Evolutionary conservation across 2,329 filamentous ascomycete genomes (phyloP).

Genomic region (Xylaria sp.): DNA sequence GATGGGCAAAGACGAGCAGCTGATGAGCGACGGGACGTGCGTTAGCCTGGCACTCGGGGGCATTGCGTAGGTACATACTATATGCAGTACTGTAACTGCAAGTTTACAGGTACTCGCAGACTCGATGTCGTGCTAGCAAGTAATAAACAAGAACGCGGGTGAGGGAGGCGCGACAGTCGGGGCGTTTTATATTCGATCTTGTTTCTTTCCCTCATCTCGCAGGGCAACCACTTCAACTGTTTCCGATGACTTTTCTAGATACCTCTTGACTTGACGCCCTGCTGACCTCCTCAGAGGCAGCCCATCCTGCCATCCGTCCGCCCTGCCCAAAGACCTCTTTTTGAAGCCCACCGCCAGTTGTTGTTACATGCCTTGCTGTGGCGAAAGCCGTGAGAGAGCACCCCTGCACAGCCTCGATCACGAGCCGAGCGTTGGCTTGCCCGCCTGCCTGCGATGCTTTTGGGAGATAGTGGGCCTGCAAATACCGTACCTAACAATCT

Average conservation of each 20-base stretch:
- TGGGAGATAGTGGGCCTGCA: slow-evolving; percentile 12
- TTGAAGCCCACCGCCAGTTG: background rate
- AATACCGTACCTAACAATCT: too few species aligned
- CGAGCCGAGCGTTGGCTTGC: slow-evolving; percentile 8
- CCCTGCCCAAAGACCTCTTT: background rate
- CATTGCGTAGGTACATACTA: too few species aligned
- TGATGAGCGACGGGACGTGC: background rate
- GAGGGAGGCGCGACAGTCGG: slow-evolving; percentile 20
- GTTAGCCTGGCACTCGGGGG: slow-evolving; percentile 10
- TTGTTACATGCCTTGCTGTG: slow-evolving; percentile 14
- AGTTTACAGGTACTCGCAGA: slow-evolving; percentile 10
- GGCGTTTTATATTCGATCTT: slow-evolving; percentile 9
- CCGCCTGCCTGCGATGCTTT: slow-evolving; percentile 23
- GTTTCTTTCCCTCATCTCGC: background rate
- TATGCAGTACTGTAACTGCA: too few species aligned
- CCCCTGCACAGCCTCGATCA: slow-evolving; percentile 23
- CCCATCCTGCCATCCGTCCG: too few species aligned
- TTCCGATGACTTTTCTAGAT: slow-evolving; percentile 4
- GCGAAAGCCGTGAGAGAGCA: slow-evolving; percentile 17
- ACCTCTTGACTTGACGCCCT: slow-evolving; percentile 32
- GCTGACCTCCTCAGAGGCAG: too few species aligned
- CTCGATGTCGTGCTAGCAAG: slow-evolving; percentile 13
- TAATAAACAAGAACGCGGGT: slow-evolving; percentile 24
- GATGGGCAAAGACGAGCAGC: too few species aligned
- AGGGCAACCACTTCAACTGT: background rate